Conservation (phyloP, 306 rosid genomes). For the Trifolium pratense region DNA sequence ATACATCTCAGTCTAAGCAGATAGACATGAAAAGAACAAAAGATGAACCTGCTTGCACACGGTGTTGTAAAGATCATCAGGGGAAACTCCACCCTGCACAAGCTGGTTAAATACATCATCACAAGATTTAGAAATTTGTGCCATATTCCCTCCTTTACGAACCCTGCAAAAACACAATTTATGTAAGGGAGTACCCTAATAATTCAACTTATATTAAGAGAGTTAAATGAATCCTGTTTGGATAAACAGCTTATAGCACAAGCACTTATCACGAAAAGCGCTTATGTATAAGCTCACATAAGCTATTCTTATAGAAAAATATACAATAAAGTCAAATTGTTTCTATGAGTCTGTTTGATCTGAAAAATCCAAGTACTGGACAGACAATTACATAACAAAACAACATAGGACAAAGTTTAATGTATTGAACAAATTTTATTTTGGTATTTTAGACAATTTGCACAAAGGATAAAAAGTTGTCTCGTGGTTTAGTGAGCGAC, state of each 20-base stretch:
- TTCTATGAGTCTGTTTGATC: too few relatives aligned
- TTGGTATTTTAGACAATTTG: too few relatives aligned
- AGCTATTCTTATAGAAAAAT: neutral
- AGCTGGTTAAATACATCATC: slow-evolving; percentile 84
- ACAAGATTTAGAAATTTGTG: slow-evolving; percentile 73
- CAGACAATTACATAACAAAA: too few relatives aligned
- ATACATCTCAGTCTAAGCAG: slow-evolving; percentile 17
- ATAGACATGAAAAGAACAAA: slow-evolving; percentile 16
- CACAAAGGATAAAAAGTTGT: too few relatives aligned
- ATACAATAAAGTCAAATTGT: neutral
- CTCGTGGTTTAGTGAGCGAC: too few relatives aligned
- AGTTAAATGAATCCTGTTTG: neutral
- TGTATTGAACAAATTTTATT: too few relatives aligned
- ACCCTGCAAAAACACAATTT: slow-evolving; percentile 59
- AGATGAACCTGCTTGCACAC: slow-evolving; percentile 86
- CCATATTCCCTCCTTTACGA: slow-evolving; percentile 70
- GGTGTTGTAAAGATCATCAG: slow-evolving; percentile 74
- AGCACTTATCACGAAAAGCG: neutral
- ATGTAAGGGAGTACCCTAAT: neutral
- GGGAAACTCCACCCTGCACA: slow-evolving; percentile 75
- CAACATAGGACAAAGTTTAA: too few relatives aligned
- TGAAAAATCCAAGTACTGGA: too few relatives aligned
- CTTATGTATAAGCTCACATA: neutral
- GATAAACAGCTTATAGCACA: neutral
- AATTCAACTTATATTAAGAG: neutral